Percentiles rank a stretch among this genome's conserved stretches.
Conservation (phyloP, 805 yeast species). For the Monosporozyma yasuniensis region DNA sequence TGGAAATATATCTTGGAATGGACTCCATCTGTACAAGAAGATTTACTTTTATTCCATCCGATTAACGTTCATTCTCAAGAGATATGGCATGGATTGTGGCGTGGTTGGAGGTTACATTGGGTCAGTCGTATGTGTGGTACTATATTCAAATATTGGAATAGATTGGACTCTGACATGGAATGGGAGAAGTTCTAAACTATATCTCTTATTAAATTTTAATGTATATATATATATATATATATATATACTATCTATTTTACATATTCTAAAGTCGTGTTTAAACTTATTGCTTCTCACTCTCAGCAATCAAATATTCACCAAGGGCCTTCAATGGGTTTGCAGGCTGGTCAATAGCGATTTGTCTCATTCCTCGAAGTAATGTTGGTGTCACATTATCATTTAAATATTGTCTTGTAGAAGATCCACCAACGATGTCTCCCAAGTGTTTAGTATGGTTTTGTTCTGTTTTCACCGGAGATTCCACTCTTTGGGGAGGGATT, state of each 20-base stretch:
- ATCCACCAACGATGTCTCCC: conserved; percentile 57
- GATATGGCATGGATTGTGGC: conserved; percentile 40
- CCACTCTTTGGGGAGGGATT: not conserved
- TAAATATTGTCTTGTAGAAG: conserved; percentile 60
- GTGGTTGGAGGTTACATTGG: conserved; percentile 89
- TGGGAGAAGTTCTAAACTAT: conserved; percentile 36
- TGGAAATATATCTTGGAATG: conserved; percentile 41
- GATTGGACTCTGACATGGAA: conserved; percentile 36
- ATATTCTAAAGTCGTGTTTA: not conserved
- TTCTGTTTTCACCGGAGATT: not conserved
- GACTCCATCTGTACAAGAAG: not conserved
- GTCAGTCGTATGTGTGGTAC: conserved; percentile 74
- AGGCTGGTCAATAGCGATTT: conserved; percentile 43
- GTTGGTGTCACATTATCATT: conserved; percentile 56
- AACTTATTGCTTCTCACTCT: conserved; percentile 19
- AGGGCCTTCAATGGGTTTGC: conserved; percentile 44
- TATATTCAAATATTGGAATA: conserved; percentile 57
- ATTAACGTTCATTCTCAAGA: conserved; percentile 1
- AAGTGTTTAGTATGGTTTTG: conserved; percentile 11
- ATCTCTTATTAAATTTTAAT: conserved; percentile 1
- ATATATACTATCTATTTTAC: not conserved
- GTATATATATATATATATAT: conserved; percentile 2
- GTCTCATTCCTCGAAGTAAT: conserved; percentile 53
- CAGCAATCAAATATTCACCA: conserved; percentile 45
- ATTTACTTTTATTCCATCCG: conserved; percentile 7